Percentiles rank a stretch among this genome's conserved stretches.
Conservation (phyloP, 2,329 filamentous ascomycete species). For the Trichoderma brevicompactum region DNA sequence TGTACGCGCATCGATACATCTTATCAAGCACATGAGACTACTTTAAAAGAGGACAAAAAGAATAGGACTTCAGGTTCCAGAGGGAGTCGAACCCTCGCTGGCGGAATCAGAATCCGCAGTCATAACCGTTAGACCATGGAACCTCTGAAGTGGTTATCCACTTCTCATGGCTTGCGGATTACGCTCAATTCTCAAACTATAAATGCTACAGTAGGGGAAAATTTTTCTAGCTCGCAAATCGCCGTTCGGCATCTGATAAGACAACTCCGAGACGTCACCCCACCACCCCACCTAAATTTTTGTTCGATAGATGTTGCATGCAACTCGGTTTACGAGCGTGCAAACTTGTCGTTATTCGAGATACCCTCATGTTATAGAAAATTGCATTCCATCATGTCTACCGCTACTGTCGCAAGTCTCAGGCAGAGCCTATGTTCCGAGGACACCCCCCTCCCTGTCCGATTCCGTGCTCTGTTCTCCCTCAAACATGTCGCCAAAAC, state of each 20-base stretch:
- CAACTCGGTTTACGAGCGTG: slow-evolving; percentile 8
- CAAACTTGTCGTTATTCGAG: slow-evolving; percentile 8
- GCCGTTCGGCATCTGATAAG: slow-evolving; percentile 26
- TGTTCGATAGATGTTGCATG: slow-evolving; percentile 32
- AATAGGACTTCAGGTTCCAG: slow-evolving; percentile 37
- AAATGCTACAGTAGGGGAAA: neutral
- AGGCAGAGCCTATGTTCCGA: slow-evolving; percentile 81
- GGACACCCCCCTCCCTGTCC: slow-evolving; percentile 77
- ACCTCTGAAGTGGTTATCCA: slow-evolving; percentile 38
- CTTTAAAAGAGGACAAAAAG: neutral
- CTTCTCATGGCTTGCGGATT: slow-evolving; percentile 34
- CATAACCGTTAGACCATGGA: slow-evolving; percentile 46
- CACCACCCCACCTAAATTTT: slow-evolving; percentile 45
- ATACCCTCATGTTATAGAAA: slow-evolving; percentile 12
- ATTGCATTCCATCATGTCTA: slow-evolving; percentile 32
- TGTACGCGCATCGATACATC: neutral
- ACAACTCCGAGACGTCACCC: slow-evolving; percentile 20
- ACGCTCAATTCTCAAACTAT: neutral
- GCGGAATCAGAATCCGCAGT: slow-evolving; percentile 47
- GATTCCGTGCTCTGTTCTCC: slow-evolving; percentile 96
- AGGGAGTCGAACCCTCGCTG: slow-evolving; percentile 46
- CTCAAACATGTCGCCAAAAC: slow-evolving; percentile 88
- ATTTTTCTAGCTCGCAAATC: slow-evolving; percentile 2
- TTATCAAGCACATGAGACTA: too few relatives aligned
- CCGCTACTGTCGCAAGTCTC: slow-evolving; percentile 62